Evolutionary conservation across 164 flowering plant genomes (phyloP).

Genomic region (Cinnamomum chago): DNA sequence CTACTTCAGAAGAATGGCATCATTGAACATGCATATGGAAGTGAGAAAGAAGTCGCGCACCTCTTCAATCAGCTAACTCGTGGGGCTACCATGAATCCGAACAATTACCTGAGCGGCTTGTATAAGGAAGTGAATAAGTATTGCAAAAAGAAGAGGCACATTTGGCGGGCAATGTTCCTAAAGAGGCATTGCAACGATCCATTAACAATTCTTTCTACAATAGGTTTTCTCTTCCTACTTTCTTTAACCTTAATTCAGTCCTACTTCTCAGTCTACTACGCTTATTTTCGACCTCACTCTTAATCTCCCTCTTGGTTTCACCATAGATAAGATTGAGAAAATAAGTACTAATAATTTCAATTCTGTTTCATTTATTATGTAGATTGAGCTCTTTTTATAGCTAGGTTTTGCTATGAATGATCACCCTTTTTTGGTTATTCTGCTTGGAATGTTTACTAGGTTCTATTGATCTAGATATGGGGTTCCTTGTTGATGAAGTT

Average conservation of each 20-base stretch:
- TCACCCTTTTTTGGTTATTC: no score
- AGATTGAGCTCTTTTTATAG: no score
- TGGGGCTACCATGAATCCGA: conserved; percentile 17
- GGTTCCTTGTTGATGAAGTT: no score
- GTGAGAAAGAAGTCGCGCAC: conserved; percentile 2
- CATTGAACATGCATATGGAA: neutral
- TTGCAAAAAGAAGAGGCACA: conserved; percentile 12
- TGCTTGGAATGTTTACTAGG: no score
- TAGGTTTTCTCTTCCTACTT: conserved; percentile 20
- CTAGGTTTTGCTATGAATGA: no score
- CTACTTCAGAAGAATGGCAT: neutral
- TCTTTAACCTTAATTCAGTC: conserved; percentile 22
- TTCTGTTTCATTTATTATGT: no score
- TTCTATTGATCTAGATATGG: no score
- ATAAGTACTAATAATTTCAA: no score
- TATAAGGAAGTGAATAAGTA: conserved; percentile 10
- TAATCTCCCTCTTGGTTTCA: neutral
- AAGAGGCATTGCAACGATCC: conserved; percentile 26
- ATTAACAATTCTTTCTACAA: conserved; percentile 20
- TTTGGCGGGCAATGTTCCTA: conserved; percentile 17
- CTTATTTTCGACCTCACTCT: conserved; percentile 10
- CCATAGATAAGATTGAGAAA: no score
- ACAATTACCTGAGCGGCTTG: conserved; percentile 14
- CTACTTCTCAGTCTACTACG: conserved; percentile 1
- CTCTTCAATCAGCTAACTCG: conserved; percentile 23